These are phyloP conservation scores for Benincasa hispida DNA, from an alignment of 306 rosid genomes.

Conservation along the genomic window DNA sequence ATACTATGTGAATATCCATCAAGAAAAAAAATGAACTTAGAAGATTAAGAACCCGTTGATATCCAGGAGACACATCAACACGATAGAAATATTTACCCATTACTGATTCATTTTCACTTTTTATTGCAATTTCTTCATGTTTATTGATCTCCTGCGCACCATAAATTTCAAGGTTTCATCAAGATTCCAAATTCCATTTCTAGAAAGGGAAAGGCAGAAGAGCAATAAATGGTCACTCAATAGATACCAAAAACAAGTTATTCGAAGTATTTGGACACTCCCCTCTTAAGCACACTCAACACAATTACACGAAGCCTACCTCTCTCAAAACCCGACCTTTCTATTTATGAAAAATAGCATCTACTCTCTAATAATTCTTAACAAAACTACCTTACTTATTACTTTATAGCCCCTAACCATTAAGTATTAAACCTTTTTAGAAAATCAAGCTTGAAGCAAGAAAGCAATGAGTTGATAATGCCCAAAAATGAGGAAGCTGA, in stretches of 20 bases:
- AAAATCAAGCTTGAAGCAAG: not conserved
- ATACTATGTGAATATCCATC: slow-evolving; percentile 59
- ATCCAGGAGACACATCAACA: slow-evolving; percentile 59
- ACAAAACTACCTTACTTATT: not conserved
- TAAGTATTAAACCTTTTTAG: not conserved
- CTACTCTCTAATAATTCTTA: not conserved
- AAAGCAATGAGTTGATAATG: not conserved
- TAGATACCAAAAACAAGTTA: not conserved
- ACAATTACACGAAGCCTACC: not conserved
- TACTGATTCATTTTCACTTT: slow-evolving; percentile 53
- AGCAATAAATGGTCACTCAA: too few species aligned
- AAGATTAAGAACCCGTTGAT: slow-evolving; percentile 71
- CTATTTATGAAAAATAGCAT: not conserved
- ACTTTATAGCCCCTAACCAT: not conserved
- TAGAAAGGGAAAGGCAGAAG: too few species aligned
- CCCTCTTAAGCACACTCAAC: not conserved
- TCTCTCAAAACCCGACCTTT: not conserved
- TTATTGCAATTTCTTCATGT: slow-evolving; percentile 40
- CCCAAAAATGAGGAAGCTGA: not conserved
- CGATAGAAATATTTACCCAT: slow-evolving; percentile 68
- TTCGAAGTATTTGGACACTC: not conserved
- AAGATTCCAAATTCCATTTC: too few species aligned
- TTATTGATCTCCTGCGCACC: too few species aligned
- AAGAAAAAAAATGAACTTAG: slow-evolving; percentile 39
- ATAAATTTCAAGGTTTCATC: too few species aligned